Evolutionary conservation across 2,329 filamentous ascomycete species (phyloP).

Genomic region (Cytospora piceicola): DNA sequence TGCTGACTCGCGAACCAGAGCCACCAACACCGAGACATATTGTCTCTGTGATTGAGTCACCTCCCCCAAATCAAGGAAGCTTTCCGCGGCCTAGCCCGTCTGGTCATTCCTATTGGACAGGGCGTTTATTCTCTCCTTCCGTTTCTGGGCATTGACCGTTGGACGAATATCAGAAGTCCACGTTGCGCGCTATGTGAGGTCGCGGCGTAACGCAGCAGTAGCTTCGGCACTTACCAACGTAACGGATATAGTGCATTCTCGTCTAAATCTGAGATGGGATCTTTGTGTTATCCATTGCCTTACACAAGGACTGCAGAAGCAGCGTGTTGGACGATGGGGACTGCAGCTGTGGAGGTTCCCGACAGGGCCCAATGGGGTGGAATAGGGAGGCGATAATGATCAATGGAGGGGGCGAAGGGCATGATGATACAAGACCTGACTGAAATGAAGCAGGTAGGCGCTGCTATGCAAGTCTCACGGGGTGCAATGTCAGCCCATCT

Average conservation of each 20-base stretch:
- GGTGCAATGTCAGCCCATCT: constrained; percentile 24
- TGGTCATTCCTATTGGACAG: constrained; percentile 17
- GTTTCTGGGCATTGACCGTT: constrained; percentile 14
- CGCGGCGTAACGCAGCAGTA: constrained; percentile 28
- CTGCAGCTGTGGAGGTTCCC: neutral
- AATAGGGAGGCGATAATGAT: neutral
- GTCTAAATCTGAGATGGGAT: constrained; percentile 32
- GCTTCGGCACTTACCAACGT: constrained; percentile 30
- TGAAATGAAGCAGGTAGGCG: constrained; percentile 16
- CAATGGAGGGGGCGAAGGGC: constrained; percentile 6
- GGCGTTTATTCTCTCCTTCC: constrained; percentile 10
- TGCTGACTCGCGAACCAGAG: constrained; percentile 18
- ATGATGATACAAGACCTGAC: constrained; percentile 22
- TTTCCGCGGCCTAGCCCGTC: constrained; percentile 14
- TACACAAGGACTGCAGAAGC: constrained; percentile 12
- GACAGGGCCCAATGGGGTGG: neutral
- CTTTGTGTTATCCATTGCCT: constrained; percentile 26
- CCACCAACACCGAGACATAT: constrained; percentile 27
- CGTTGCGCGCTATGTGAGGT: constrained; percentile 31
- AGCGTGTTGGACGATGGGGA: neutral
- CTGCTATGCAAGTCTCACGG: constrained; percentile 22
- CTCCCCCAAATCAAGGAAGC: constrained; percentile 21
- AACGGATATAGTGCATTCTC: constrained; percentile 32
- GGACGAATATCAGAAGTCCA: constrained; percentile 29
- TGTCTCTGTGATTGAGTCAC: constrained; percentile 25